Evolutionary conservation across 1,284 basidiomycete genomes (phyloP), one percentile per base, ranked within the genome.

Genomic region (Laetiporus sulphureus): DNA sequence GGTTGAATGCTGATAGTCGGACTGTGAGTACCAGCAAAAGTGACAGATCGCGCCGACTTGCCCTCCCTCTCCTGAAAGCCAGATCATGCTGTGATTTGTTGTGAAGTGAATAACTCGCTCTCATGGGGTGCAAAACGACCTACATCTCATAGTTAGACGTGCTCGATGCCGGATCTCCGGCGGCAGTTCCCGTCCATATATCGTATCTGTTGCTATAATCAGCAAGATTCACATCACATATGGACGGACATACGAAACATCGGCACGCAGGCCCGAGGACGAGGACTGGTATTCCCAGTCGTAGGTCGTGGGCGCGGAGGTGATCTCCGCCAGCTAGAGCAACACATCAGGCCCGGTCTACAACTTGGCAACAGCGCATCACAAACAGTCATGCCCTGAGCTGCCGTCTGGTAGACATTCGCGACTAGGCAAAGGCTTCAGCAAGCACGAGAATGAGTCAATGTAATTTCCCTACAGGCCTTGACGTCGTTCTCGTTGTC

Each of bases 41-140:
- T 16, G 13, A 6, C 27, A 11, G 3, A 3, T 30, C 10, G 25
- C 19, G 30, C 21, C 36, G 3, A 31, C 15, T 51, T 38, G 22
- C 75, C 72, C 72, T 56, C 75, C 76, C n/a, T 66, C 63, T 30
- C 73, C 69, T 38, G 75, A 77, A 15, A 78, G 67, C 77, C 75
- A 78, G 44, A 78, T 76, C 76, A 78, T 79, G 46, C 74, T 76
- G 45, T 4, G 19, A 27, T 18, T 34, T 23, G 2, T 23, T 21
- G 12, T 10, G 13, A 7, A 15, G 22, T 38, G 13, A 36, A 20
- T 19, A 25, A 29, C 24, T 18, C 13, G 10, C 15, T 16, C 24
- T 3, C 5, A 4, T 24, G n/a, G 10, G 11, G 8, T 16, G 3
- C 2, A 15, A n/a, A 1, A 15, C 1, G 3, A 41, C 70, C 31